phyloP scores from a whole-genome alignment of 805 yeast genomes.

The Hyphopichia homilentoma region DNA sequence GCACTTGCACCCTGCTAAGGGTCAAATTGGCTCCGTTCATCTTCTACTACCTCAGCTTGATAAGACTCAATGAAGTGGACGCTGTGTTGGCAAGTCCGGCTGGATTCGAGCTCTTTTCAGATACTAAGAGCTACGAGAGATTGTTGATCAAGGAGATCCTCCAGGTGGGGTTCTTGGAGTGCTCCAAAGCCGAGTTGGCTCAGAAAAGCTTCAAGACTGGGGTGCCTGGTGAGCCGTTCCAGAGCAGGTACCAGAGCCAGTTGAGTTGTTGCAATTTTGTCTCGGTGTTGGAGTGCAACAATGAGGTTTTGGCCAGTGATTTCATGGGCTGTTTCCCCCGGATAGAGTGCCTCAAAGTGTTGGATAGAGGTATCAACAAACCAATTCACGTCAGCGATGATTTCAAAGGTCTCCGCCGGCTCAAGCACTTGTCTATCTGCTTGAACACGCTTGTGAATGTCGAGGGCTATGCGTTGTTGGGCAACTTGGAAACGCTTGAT shows the following conservation, averaged over 20 bases:
- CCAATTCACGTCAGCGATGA: not conserved
- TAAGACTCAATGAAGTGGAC: conserved; percentile 25
- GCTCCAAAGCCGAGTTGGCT: conserved; percentile 17
- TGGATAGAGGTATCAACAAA: conserved; percentile 9
- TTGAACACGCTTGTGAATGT: conserved; percentile 11
- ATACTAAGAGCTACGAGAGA: conserved; percentile 12
- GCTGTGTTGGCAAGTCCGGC: conserved; percentile 19
- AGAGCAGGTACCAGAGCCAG: conserved; percentile 13
- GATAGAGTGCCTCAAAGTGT: conserved; percentile 14
- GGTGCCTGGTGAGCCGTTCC: conserved; percentile 10
- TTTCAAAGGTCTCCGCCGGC: conserved; percentile 5
- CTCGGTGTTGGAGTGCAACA: conserved; percentile 21
- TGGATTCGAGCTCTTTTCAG: conserved; percentile 16
- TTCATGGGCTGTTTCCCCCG: conserved; percentile 16
- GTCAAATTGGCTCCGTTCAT: conserved; percentile 14
- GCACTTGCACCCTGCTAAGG: conserved; percentile 22
- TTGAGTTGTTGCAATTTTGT: conserved; percentile 16
- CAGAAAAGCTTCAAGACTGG: conserved; percentile 11
- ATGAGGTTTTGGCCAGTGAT: conserved; percentile 9
- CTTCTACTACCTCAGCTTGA: conserved; percentile 20
- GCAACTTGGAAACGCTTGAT: conserved; percentile 13
- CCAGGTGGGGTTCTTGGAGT: conserved; percentile 9
- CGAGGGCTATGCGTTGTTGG: conserved; percentile 1
- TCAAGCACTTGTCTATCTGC: conserved; percentile 15
- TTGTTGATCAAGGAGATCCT: conserved; percentile 18